Conservation (phyloP, 1,284 basidiomycete species). For the Coriolopsis trogii region DNA sequence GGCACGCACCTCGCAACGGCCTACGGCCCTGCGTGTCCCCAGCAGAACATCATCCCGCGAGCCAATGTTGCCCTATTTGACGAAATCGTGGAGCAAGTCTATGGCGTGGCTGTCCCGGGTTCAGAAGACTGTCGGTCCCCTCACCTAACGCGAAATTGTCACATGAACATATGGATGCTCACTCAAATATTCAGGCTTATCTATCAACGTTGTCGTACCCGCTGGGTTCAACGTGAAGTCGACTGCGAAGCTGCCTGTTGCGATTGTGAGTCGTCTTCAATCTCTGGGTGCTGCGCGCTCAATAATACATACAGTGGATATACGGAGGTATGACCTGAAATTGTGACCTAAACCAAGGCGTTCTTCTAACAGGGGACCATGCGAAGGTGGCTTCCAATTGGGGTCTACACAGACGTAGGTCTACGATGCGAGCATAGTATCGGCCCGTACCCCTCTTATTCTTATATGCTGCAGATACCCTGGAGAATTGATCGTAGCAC, state of each 20-base stretch:
- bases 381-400: too few relatives aligned
- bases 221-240: slow-evolving; percentile 15
- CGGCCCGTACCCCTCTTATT: too few relatives aligned
- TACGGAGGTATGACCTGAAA: slow-evolving; percentile 54
- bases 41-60: slow-evolving; percentile 34
- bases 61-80: slow-evolving; percentile 39
- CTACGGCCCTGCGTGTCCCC: slow-evolving; percentile 42
- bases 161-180: background rate
- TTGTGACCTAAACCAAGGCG: too few relatives aligned
- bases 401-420: too few relatives aligned
- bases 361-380: too few relatives aligned
- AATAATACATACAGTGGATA: slow-evolving; percentile 50
- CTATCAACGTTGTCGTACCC: slow-evolving; percentile 21
- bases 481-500: too few relatives aligned
- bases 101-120: slow-evolving; percentile 34
- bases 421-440: too few relatives aligned
- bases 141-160: background rate
- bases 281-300: background rate
- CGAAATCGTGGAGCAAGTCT: slow-evolving; percentile 40
- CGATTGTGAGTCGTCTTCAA: slow-evolving; percentile 1
- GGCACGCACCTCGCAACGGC: slow-evolving; percentile 30
- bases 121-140: slow-evolving; percentile 54
- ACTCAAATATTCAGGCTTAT: slow-evolving; percentile 12
- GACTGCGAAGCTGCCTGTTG: slow-evolving; percentile 18
- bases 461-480: too few relatives aligned